phyloP scores from a whole-genome alignment of 2,329 filamentous ascomycete genomes.

The Scedosporium apiospermum region DNA sequence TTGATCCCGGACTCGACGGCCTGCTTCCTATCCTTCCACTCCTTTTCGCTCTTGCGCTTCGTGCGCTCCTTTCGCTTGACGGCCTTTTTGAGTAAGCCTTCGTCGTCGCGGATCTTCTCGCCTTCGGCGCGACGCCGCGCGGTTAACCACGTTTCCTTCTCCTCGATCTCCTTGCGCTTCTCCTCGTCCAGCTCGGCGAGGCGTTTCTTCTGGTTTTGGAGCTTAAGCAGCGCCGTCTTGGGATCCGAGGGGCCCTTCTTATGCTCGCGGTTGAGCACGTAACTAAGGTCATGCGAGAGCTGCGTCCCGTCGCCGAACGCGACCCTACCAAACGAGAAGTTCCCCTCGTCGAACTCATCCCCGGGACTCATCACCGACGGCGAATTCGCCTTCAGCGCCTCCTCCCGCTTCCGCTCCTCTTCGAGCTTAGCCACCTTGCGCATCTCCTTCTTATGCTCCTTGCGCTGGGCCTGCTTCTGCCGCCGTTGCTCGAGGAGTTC shows the following conservation, averaged over 20 bases:
- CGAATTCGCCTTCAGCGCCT: conserved; percentile 53
- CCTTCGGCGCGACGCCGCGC: conserved; percentile 84
- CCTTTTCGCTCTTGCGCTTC: conserved; percentile 86
- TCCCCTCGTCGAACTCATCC: conserved; percentile 41
- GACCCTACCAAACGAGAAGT: conserved; percentile 86
- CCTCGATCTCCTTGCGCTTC: conserved; percentile 77
- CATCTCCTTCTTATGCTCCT: conserved; percentile 80
- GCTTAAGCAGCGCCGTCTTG: conserved; percentile 74
- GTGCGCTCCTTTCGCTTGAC: conserved; percentile 83
- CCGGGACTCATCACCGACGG: conserved; percentile 49
- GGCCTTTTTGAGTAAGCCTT: conserved; percentile 81
- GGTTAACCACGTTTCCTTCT: conserved; percentile 91
- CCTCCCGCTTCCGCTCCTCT: conserved; percentile 59
- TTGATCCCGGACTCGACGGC: conserved; percentile 68
- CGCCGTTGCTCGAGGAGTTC: conserved; percentile 86
- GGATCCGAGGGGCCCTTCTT: conserved; percentile 78
- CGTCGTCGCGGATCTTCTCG: conserved; percentile 81
- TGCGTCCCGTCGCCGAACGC: conserved; percentile 79
- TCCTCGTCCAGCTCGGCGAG: conserved; percentile 64
- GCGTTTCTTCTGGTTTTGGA: conserved; percentile 78
- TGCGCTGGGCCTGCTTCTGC: conserved; percentile 77
- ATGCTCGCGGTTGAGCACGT: conserved; percentile 43
- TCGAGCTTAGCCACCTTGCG: conserved; percentile 69
- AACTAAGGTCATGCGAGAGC: conserved; percentile 63
- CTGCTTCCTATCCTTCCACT: conserved; percentile 68